A percentile compares a stretch with the other conserved stretches of the same genome.
phyloP scores from a whole-genome alignment of 2,329 filamentous ascomycete species.

The Mollisiaceae sp. region DNA sequence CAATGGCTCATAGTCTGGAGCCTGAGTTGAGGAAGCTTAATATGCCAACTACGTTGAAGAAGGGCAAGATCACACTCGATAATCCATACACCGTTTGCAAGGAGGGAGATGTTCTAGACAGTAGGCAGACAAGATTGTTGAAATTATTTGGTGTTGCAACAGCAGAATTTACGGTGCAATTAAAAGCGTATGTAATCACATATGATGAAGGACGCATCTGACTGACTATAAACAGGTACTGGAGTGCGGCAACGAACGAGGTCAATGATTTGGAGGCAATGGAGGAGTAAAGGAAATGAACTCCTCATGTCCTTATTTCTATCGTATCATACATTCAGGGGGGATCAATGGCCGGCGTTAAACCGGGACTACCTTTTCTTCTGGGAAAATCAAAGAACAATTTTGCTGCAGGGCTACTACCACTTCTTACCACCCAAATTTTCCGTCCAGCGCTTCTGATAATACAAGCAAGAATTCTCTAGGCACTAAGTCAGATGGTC shows the following conservation, averaged over 20 bases:
- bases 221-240: slow-evolving; percentile 54
- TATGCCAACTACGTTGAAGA: slow-evolving; percentile 86
- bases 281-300: slow-evolving; percentile 46
- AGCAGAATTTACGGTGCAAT: slow-evolving; percentile 84
- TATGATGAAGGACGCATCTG: background rate
- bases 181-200: slow-evolving; percentile 68
- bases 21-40: slow-evolving; percentile 87
- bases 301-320: slow-evolving; percentile 33
- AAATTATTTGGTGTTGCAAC: slow-evolving; percentile 93
- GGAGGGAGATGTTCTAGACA: slow-evolving; percentile 84
- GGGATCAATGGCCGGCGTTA: slow-evolving; percentile 40
- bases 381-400: slow-evolving; percentile 38
- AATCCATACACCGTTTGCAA: slow-evolving; percentile 68
- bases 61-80: slow-evolving; percentile 81
- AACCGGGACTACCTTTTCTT: slow-evolving; percentile 40
- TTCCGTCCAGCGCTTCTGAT: slow-evolving; percentile 30
- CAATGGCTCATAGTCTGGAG: slow-evolving; percentile 86
- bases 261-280: slow-evolving; percentile 62
- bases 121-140: slow-evolving; percentile 87
- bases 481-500: slow-evolving; percentile 37
- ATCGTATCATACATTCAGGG: slow-evolving; percentile 43
- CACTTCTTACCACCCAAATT: slow-evolving; percentile 38
- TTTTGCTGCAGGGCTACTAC: slow-evolving; percentile 38
- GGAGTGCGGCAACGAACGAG: slow-evolving; percentile 62
- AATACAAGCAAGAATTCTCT: slow-evolving; percentile 40